Conservation (phyloP, 1,284 basidiomycete species). For the Trichosporon sp. region DNA sequence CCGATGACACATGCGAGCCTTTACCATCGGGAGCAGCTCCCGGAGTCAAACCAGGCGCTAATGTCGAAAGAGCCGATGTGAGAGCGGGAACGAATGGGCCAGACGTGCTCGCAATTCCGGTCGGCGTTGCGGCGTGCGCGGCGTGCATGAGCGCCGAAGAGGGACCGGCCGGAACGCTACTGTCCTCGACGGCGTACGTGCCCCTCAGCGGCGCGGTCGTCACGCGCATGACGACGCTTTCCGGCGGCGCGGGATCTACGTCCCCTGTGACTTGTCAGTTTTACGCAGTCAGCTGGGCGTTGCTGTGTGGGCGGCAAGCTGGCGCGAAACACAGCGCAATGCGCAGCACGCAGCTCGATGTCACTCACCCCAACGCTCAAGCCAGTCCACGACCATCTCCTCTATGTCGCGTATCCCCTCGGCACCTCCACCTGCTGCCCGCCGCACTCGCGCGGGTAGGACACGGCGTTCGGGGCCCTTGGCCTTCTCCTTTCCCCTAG, state of each 20-base stretch:
- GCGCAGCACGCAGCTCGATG: neutral
- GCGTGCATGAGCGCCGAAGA: slow-evolving; percentile 32
- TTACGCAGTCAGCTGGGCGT: neutral
- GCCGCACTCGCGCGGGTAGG: slow-evolving; percentile 72
- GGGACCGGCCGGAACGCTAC: slow-evolving; percentile 18
- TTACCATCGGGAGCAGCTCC: neutral
- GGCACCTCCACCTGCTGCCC: slow-evolving; percentile 69
- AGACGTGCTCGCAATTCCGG: no score
- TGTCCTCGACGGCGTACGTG: slow-evolving; percentile 21
- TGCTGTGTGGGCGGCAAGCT: slow-evolving; percentile 26
- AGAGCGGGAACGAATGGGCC: slow-evolving; percentile 1
- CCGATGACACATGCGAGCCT: neutral
- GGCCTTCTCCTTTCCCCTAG: slow-evolving; percentile 5
- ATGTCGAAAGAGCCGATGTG: neutral
- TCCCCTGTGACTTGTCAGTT: slow-evolving; percentile 62
- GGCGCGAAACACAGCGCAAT: slow-evolving; percentile 20
- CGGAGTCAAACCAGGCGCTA: neutral
- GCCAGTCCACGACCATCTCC: slow-evolving; percentile 77
- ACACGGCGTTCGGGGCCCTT: slow-evolving; percentile 66
- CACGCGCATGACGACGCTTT: slow-evolving; percentile 32
- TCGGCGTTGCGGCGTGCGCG: neutral
- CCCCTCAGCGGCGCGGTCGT: slow-evolving; percentile 20
- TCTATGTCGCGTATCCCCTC: slow-evolving; percentile 67
- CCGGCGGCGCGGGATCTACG: slow-evolving; percentile 69
- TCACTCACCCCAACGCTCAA: slow-evolving; percentile 72